Percentiles rank a stretch among this genome's conserved stretches.
phyloP scores from a whole-genome alignment of 108 stramenopile genomes.

The Cyclotella baltica region DNA sequence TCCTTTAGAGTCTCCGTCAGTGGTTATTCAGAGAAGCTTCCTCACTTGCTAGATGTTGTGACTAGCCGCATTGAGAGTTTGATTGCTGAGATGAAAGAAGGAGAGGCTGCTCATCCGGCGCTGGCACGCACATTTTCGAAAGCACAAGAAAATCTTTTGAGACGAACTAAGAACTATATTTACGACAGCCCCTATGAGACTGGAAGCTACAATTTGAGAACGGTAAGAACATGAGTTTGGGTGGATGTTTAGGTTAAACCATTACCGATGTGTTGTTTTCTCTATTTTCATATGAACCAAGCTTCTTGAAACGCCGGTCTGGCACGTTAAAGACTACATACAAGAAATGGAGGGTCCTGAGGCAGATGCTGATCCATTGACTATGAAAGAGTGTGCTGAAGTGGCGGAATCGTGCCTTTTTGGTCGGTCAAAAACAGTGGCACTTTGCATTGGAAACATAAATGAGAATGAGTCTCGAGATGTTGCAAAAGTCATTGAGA shows the following conservation, averaged over 20 bases:
- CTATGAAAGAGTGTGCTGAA: constrained; percentile 84
- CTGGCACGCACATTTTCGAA: constrained; percentile 66
- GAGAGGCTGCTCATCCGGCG: constrained; percentile 67
- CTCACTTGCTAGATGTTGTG: constrained; percentile 77
- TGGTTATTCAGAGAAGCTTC: constrained; percentile 89
- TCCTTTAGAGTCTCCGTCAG: constrained; percentile 76
- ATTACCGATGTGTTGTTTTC: background rate
- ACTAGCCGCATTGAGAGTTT: constrained; percentile 78
- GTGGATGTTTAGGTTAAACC: background rate
- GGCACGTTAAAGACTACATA: constrained; percentile 84
- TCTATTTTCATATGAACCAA: background rate
- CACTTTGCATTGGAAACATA: constrained; percentile 89
- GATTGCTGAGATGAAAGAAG: constrained; percentile 85
- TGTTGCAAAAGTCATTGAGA: constrained; percentile 62
- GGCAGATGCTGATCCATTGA: constrained; percentile 73
- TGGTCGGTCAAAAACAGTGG: constrained; percentile 67
- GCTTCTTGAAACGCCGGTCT: constrained; percentile 81
- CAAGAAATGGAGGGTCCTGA: constrained; percentile 79
- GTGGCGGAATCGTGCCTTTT: constrained; percentile 72
- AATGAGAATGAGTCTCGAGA: constrained; percentile 70
- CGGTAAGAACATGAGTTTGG: constrained; percentile 33
- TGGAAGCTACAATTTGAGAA: constrained; percentile 80
- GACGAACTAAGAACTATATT: constrained; percentile 88
- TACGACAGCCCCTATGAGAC: constrained; percentile 86
- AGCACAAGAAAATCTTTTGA: constrained; percentile 75